These are phyloP conservation scores for Lactifluus hygrophoroides DNA, from an alignment of 768 basidiomycete species.

Conservation along the genomic window DNA sequence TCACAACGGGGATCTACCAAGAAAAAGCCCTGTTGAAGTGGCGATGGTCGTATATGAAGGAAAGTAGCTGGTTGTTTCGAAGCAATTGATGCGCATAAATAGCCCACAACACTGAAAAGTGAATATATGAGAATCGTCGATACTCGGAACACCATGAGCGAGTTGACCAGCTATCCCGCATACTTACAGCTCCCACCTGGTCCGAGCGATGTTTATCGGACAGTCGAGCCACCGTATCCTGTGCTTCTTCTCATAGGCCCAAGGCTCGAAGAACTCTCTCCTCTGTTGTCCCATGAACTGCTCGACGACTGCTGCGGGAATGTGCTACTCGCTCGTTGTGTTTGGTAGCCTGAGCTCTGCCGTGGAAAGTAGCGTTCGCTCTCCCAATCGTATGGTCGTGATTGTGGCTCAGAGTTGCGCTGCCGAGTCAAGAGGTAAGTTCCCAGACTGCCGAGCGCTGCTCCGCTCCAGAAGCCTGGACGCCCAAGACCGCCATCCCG, in stretches of 20 bases:
- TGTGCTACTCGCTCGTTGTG: conserved; percentile 19
- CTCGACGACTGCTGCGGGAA: conserved; percentile 4
- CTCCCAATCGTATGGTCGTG: conserved; percentile 54
- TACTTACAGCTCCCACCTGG: background rate
- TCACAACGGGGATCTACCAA: background rate
- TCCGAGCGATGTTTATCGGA: conserved; percentile 38
- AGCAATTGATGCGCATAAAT: background rate
- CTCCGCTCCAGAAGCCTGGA: conserved; percentile 84
- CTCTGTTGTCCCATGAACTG: conserved; percentile 36
- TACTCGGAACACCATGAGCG: background rate
- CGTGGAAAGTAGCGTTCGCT: conserved; percentile 26
- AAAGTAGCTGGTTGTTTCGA: background rate
- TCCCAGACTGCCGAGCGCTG: conserved; percentile 62
- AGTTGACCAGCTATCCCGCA: background rate
- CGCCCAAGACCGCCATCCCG: background rate
- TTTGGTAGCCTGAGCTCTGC: conserved; percentile 24
- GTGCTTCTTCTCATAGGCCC: conserved; percentile 70
- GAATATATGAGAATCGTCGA: background rate
- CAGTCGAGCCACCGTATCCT: conserved; percentile 70
- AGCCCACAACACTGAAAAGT: background rate
- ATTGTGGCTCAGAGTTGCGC: conserved; percentile 23
- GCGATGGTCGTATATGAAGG: background rate
- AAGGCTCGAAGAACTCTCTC: conserved; percentile 60
- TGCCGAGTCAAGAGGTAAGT: conserved; percentile 41
- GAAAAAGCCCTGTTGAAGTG: background rate